phyloP scores from a whole-genome alignment of 768 basidiomycete genomes.

The Leccinellum albellum region DNA sequence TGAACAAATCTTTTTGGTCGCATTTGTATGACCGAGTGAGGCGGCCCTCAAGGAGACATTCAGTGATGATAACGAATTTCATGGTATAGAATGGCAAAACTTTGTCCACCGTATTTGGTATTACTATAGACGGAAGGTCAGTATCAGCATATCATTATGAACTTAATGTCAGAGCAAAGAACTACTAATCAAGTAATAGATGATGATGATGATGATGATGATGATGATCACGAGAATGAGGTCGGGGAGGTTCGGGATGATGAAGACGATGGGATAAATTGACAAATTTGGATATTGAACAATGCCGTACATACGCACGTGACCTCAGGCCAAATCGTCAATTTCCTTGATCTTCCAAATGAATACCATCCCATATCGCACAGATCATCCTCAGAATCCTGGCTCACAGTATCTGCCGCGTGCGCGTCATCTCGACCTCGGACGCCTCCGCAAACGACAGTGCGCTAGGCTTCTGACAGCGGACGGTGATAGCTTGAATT shows the following conservation, averaged over 20 bases:
- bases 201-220: neutral
- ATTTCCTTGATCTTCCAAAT: neutral
- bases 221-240: neutral
- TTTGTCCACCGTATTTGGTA: no score
- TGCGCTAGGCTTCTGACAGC: conserved; percentile 68
- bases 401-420: neutral
- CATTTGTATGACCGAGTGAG: no score
- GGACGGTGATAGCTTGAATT: conserved; percentile 44
- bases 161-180: no score
- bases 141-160: no score
- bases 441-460: conserved; percentile 64
- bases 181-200: neutral
- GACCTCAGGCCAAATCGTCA: neutral
- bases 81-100: no score
- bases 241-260: neutral
- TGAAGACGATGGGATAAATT: neutral
- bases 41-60: no score
- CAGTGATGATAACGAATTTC: no score
- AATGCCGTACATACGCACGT: no score
- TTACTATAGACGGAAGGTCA: no score
- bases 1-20: no score
- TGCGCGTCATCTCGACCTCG: conserved; percentile 56
- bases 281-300: neutral
- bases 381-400: neutral
- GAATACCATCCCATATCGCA: neutral